Base-by-base conservation (phyloP, 2,329 filamentous ascomycete species). In the Aspergillus glaucus region DNA sequence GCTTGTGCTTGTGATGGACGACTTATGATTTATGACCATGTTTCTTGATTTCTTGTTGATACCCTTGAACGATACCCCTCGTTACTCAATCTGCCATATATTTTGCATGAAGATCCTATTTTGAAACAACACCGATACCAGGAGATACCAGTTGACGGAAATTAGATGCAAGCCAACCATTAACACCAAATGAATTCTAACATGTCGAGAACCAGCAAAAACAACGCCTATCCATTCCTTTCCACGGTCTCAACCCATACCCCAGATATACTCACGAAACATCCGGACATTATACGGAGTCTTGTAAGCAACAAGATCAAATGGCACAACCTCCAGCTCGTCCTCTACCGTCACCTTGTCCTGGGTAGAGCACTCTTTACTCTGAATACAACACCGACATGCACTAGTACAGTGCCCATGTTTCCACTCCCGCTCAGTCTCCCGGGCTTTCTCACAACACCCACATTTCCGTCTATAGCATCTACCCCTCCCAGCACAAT, bases 371-470 rank as follows among this genome's bases (percentile, higher is more conserved):
- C 19, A 9, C 36, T 5, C 7, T 9, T 12, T 39, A 19, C 36
- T 30, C 9, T 12, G n/a, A 15, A 39, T 28, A 15, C 42, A 44
- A 17, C 42, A 32, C 2, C 21, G 5, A 12, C 24, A 44, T 15
- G 14, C 12, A 15, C 15, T 26, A 6, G 42, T 32, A 3, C 24
- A 44, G 15, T 44, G 42, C 4, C 42, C 42, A 9, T 10, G 7
- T 1, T 19, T 32, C 19, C 5, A 15, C 4, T 24, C 19, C 21
- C 42, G 3, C 22, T 17, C 8, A 8, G 42, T 44, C 8, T 26
- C 7, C 26, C 26, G 26, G 26, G 8, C 9, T 28, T 17, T 43
- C 17, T 45, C 45, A 34, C 50, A 52, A n/a, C 50, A 52, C 5
- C 26, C 24, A 39, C n/a, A n/a, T 2, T 39, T 10, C 4, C 36